Base-by-base conservation (phyloP, 345 rosid species). In the Acer yangbiense region DNA sequence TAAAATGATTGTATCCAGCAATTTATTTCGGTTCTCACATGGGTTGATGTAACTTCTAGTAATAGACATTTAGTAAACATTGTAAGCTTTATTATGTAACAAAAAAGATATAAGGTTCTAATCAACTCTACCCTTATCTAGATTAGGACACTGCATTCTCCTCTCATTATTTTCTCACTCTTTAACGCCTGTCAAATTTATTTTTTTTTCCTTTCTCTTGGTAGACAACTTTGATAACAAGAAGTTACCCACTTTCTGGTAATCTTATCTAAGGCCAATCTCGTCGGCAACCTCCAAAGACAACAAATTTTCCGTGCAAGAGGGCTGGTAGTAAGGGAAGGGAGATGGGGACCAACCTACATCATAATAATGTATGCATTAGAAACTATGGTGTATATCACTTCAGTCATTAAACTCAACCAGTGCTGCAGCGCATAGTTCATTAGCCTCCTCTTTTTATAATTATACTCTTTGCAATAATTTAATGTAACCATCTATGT, bases 151-250 rank as follows among this genome's bases (percentile, higher is more conserved):
- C 69, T 74, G 46, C 9, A 21, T 64, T 16, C 41, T 46, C 25
- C 71, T 76, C 29, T 70, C 73, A 55, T 39, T 46, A 43, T 44
- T 32, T 32, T 32, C 17, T 29, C 46, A 25, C 64, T 52, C 78
- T 66, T 48, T 74, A 17, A 12, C 52, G 14, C 65, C 21, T 16
- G 54, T 74, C 76, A 7, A 64, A 63, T 82, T 58, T 54, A 64
- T 69, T 82, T 58, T 54, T 43, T 2, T 74, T 82, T 78, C 84
- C 83, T 14, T 83, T 76, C 58, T 60, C 44, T 68, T 18, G 52
- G 78, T 52, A 63, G 76, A 68, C 82, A 79, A 25, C 6, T 54
- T 43, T 48, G 2, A 29, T 41, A 13, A 1, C 50, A 54, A 79
- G 65, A 64, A 74, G 9, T 74, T 27, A 64, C 68, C 75, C 58